Evolutionary conservation across 2,329 filamentous ascomycete species (phyloP).

Genomic region (Huntiella omanensis): DNA sequence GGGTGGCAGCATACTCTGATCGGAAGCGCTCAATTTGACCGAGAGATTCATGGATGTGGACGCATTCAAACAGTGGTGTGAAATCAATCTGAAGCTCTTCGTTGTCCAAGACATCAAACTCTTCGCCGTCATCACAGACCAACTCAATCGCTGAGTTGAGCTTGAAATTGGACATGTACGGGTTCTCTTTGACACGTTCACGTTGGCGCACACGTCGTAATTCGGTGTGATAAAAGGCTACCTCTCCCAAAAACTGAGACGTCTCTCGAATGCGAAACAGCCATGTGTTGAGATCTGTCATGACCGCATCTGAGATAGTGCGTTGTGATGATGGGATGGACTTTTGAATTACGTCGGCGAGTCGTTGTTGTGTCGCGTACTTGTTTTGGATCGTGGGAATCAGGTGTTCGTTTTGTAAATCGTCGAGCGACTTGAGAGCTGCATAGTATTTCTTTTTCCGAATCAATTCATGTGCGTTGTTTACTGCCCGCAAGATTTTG

Average conservation of each 20-base stretch:
- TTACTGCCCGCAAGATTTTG: conserved; percentile 79
- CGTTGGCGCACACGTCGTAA: conserved; percentile 67
- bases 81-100: conserved; percentile 93
- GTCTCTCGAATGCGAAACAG: conserved; percentile 87
- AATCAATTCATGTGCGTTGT: conserved; percentile 82
- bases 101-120: conserved; percentile 89
- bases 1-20: conserved; percentile 76
- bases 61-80: conserved; percentile 77
- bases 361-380: conserved; percentile 83
- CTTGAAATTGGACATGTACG: conserved; percentile 65
- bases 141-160: conserved; percentile 91
- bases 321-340: conserved; percentile 87
- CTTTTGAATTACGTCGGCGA: conserved; percentile 88
- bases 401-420: conserved; percentile 88
- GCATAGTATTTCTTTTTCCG: conserved; percentile 90
- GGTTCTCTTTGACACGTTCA: conserved; percentile 57
- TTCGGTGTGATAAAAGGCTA: conserved; percentile 92
- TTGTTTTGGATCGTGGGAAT: conserved; percentile 53
- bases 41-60: conserved; percentile 91
- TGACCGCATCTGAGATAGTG: conserved; percentile 87
- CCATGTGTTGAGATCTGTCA: conserved; percentile 95
- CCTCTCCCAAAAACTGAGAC: conserved; percentile 86
- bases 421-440: conserved; percentile 80
- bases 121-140: conserved; percentile 84
- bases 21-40: conserved; percentile 85